Base-by-base conservation (phyloP, 768 basidiomycete genomes). In the Mycena venus region DNA sequence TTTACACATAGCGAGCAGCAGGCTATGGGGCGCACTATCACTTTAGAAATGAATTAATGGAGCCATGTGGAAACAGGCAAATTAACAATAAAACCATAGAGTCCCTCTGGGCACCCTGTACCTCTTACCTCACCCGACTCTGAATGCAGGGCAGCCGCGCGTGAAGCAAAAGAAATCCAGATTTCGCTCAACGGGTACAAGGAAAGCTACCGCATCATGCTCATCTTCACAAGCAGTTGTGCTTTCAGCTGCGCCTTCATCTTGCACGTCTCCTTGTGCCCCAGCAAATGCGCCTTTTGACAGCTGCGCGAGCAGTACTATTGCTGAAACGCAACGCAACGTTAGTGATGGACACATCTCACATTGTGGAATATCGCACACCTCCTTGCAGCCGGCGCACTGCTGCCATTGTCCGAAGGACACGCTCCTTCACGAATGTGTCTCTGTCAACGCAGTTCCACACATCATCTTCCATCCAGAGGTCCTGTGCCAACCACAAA, bases 381-480 rank as follows among this genome's bases (percentile, higher is more conserved):
- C 49, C 49, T 51, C 23, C 49, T 51, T 51, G 4, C 49, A 51
- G 25, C 49, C 49, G 49, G 49, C 49, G 14, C 49, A 51, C 11
- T 51, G 23, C 49, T 51, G 49, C 49, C 49, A 51, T 15, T 51
- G 49, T 3, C 49, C 85, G 84, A 56, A 86, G 75, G 9, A 86
- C 76, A 19, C 63, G 71, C 23, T 73, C 72, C 74, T 82, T 84
- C 21, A 81, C 85, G 44, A 83, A 82, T 10, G 75, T 66, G 68
- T 84, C 79, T n/a, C 76, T 78, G 74, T 85, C 80, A 14, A 82
- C 86, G 88, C 87, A 88, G 10, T 82, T 78, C 87, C 88, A 88
- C 15, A 85, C 85, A 55, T 81, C 81, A 2, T 77, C 75, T n/a
- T 81, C 78, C 84, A 85, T 86, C 86, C 86, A 88, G 10, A 88